phyloP scores from a whole-genome alignment of 2,329 filamentous ascomycete species.

The Aureobasidium uvarum region DNA sequence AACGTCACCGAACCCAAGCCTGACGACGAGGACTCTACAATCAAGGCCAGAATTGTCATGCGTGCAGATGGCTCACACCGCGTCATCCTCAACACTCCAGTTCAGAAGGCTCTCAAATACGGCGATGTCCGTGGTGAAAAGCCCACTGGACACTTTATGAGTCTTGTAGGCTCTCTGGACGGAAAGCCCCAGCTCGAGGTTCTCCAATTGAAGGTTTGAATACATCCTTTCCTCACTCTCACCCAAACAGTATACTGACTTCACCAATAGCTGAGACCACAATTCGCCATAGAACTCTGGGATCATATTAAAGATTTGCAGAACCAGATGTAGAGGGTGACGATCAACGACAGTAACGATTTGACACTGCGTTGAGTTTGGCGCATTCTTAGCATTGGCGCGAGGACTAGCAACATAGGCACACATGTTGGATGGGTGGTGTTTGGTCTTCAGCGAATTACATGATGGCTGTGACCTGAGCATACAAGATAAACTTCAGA shows the following conservation, averaged over 20 bases:
- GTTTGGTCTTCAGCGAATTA: background rate
- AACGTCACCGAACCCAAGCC: constrained; percentile 65
- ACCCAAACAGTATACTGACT: constrained; percentile 2
- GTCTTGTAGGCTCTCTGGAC: constrained; percentile 59
- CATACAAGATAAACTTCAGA: constrained; percentile 1
- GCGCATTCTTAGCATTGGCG: background rate
- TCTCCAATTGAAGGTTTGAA: constrained; percentile 57
- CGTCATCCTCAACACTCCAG: constrained; percentile 79
- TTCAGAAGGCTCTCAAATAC: constrained; percentile 76
- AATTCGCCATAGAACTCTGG: constrained; percentile 50
- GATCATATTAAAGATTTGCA: constrained; percentile 45
- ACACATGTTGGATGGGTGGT: constrained; percentile 11
- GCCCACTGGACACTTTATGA: constrained; percentile 67
- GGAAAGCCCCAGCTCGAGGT: constrained; percentile 52
- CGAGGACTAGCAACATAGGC: background rate
- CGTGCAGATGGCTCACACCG: constrained; percentile 85
- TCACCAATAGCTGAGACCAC: constrained; percentile 42
- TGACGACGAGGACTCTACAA: constrained; percentile 41
- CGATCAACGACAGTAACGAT: background rate
- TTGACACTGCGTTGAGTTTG: background rate
- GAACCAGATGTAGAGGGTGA: constrained; percentile 37
- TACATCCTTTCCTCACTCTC: background rate
- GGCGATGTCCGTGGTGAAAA: constrained; percentile 62
- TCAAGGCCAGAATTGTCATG: constrained; percentile 73
- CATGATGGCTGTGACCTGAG: background rate